Evolutionary conservation across 2,329 filamentous ascomycete genomes (phyloP).

Genomic region (Claviceps maximensis): DNA sequence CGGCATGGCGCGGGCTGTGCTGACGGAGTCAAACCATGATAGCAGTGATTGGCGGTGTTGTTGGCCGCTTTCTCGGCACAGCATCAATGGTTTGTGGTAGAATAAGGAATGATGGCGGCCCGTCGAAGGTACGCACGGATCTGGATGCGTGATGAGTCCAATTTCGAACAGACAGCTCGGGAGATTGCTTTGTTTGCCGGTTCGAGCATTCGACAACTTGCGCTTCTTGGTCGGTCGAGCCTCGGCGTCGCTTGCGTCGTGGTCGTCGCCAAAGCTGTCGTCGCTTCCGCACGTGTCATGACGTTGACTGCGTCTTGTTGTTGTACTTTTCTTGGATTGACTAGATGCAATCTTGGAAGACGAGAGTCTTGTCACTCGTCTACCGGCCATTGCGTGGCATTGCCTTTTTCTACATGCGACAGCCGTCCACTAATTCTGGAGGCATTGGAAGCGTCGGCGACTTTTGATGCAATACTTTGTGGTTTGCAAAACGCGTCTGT

Average conservation of each 20-base stretch:
- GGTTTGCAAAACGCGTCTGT: not conserved
- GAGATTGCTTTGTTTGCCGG: not conserved
- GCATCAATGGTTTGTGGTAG: conserved; percentile 38
- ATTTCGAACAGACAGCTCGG: conserved; percentile 6
- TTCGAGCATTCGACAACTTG: conserved; percentile 1
- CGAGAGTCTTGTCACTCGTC: not conserved
- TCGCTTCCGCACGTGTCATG: not conserved
- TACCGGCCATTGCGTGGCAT: conserved; percentile 1
- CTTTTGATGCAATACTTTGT: not conserved
- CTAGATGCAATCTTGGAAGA: not conserved
- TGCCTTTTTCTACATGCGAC: not conserved
- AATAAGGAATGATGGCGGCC: conserved; percentile 9
- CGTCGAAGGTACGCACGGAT: conserved; percentile 7
- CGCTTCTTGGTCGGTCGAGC: conserved; percentile 5
- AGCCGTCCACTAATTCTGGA: not conserved
- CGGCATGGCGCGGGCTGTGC: conserved; percentile 37
- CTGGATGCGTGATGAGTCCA: not conserved
- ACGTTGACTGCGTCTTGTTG: not conserved
- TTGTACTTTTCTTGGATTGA: not conserved
- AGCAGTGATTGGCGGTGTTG: conserved; percentile 27
- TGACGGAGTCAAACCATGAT: conserved; percentile 37
- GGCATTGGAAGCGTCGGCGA: not conserved
- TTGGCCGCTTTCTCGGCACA: conserved; percentile 23
- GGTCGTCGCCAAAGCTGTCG: conserved; percentile 1
- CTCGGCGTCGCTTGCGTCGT: not conserved